A percentile compares a stretch with the other conserved stretches of the same genome.
phyloP scores from a whole-genome alignment of 2,329 filamentous ascomycete species.

The Cladosporium cucumerinum region DNA sequence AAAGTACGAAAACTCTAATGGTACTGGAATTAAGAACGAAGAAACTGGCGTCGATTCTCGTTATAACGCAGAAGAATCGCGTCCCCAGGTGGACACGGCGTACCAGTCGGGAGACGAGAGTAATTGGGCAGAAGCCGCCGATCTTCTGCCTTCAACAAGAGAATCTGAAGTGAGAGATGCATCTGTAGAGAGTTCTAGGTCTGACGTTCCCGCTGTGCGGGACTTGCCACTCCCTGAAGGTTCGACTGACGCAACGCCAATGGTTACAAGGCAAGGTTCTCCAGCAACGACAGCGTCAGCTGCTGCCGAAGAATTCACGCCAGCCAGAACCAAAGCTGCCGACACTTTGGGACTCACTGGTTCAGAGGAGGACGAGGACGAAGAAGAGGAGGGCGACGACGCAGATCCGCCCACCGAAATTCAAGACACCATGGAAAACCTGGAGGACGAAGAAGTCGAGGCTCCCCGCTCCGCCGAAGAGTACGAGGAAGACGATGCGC shows the following conservation, averaged over 20 bases:
- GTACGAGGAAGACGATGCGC: constrained; percentile 20
- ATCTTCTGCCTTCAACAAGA: neutral
- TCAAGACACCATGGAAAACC: constrained; percentile 12
- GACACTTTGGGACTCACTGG: constrained; percentile 1
- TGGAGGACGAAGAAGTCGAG: constrained; percentile 17
- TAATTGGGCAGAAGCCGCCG: constrained; percentile 17
- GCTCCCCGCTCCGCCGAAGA: constrained; percentile 6
- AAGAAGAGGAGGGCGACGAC: constrained; percentile 24
- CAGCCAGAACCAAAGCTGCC: constrained; percentile 16
- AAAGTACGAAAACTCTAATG: constrained; percentile 1
- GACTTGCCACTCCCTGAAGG: constrained; percentile 12
- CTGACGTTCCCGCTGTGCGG: constrained; percentile 17
- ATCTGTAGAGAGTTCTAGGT: constrained; percentile 18
- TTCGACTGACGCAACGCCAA: constrained; percentile 24
- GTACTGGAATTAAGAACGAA: neutral
- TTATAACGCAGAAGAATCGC: neutral
- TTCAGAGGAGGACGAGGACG: constrained; percentile 26
- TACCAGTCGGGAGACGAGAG: constrained; percentile 13
- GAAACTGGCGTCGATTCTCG: neutral
- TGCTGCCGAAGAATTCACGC: constrained; percentile 19
- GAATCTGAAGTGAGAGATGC: constrained; percentile 12
- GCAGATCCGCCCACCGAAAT: constrained; percentile 18
- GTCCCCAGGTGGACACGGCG: neutral
- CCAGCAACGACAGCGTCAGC: constrained; percentile 25
- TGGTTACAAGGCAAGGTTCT: constrained; percentile 20